Evolutionary conservation across 2,329 filamentous ascomycete genomes (phyloP), one percentile per base, ranked within the genome.

Genomic region (Pseudomassariella vexata): DNA sequence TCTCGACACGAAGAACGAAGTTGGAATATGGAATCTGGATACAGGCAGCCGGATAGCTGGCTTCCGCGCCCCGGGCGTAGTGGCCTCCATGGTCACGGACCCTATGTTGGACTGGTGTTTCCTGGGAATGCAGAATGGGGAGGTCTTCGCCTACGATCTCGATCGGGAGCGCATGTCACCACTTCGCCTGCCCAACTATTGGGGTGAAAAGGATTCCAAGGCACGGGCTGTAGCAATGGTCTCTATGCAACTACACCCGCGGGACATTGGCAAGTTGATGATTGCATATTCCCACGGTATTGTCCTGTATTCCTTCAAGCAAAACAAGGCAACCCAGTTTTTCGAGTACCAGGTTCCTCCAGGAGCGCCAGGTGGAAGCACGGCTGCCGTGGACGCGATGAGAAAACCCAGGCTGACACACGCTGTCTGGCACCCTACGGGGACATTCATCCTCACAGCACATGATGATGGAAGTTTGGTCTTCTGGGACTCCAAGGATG

Each of bases 101-200:
- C 87, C 90, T 1, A 85, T 86, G 63, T 68, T 98, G 38, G 92
- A 98, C 57, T 98, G 94, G 78, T 87, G 82, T 22, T 82, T 98
- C 40, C 66, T 96, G 26, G 92, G 88, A 9, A 65, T 88, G 40
- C 78, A 85, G 42, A 85, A 74, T 50, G 88, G 90, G 38, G 89
- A 96, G 36, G 70, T 96, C 9, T 71, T 90, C 38, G 86, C 87
- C n/a, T 98, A 90, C 54, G 92, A 98, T 55, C 68, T 98, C 35
- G 92, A 96, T 52, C 75, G 89, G 37, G 79, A 86, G 52, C 68
- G 70, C 19, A 63, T 92, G 38, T 62, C 87, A 10, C 76, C 80
- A 1, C 89, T 95, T 57, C 79, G 77, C 36, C 76, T 98, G 32
- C 82, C 87, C 9, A 95, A 95, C 53, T 76, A 95, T 36, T 96